A percentile compares a stretch with the other conserved stretches of the same genome.
These are phyloP conservation scores for Kwoniella bestiolae DNA, from an alignment of 768 basidiomycete genomes.

Conservation along the genomic window DNA sequence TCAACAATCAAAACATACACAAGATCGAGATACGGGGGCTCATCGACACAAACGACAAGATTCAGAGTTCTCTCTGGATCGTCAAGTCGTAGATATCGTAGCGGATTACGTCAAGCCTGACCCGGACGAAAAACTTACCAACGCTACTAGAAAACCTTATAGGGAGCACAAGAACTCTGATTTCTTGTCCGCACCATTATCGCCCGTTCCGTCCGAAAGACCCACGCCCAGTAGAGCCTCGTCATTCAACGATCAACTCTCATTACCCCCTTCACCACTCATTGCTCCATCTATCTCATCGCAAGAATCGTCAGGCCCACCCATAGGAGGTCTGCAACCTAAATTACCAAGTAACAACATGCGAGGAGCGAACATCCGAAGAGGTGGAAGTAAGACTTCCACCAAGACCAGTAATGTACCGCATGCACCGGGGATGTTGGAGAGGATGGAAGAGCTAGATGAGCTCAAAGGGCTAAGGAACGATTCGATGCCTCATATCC, in stretches of 20 bases:
- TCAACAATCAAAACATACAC: not conserved
- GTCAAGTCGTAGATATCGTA: slow-evolving; percentile 17
- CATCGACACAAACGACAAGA: slow-evolving; percentile 9
- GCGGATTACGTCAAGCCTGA: slow-evolving; percentile 17
- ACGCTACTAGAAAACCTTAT: not conserved
- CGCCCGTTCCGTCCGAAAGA: not conserved
- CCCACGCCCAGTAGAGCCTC: slow-evolving; percentile 8
- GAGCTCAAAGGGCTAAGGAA: slow-evolving; percentile 11
- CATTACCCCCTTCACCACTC: slow-evolving; percentile 3
- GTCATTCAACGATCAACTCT: slow-evolving; percentile 15
- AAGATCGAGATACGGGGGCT: not conserved
- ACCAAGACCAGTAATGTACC: not conserved
- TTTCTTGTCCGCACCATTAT: not conserved
- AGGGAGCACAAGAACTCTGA: not conserved
- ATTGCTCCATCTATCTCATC: slow-evolving; percentile 12
- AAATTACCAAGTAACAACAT: not conserved
- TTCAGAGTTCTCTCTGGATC: slow-evolving; percentile 16
- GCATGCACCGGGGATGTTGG: slow-evolving; percentile 3
- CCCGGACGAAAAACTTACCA: not conserved
- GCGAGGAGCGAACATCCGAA: not conserved
- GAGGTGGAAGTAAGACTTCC: slow-evolving; percentile 8
- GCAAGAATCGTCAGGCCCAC: not conserved
- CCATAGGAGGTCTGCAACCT: not conserved
- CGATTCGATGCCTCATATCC: slow-evolving; percentile 11
- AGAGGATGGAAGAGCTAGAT: slow-evolving; percentile 17